Base-by-base conservation (phyloP, 2,329 filamentous ascomycete species). In the Penicillium concentricum region DNA sequence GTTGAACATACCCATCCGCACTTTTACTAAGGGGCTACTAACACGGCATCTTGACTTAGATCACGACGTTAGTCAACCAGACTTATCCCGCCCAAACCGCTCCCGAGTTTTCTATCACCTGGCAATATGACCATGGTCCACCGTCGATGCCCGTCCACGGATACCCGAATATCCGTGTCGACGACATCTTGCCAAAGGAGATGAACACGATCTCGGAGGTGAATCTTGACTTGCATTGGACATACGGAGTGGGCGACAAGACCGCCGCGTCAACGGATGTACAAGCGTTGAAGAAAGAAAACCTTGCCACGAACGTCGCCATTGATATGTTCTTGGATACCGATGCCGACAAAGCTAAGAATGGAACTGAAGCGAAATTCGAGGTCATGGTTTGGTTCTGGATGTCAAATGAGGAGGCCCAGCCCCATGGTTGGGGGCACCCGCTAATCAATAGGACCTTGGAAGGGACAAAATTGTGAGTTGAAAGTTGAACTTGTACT, bases 341-440 rank as follows among this genome's bases (percentile, higher is more conserved):
- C 26, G 75, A 82, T 65, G 66, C 75, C 52, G 63, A 60, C 0
- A 75, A 67, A 0, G 72, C 83, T 0, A 57, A 67, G 42, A 68
- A 79, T 67, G 79, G 75, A 41, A 67, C 67, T 2, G 22, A 61
- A 7, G 71, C 76, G 32, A 62, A 64, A 20, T 81, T 78, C 70
- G 83, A 85, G 72, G 74, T 85, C 70, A 84, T 84, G 81, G 76
- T 85, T 35, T 84, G 81, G 81, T 78, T 85, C 58, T 81, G 76
- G 3, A 70, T 72, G 4, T 78, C 79, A 45, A 82, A 82, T 2
- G 16, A 68, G 2, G 70, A 77, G 2, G 77, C 81, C 0, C 76
- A 82, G 58, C 79, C 81, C 26, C 76, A 84, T 58, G 82, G 82
- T 41, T 66, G 61, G 73, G 73, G 10, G 51, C 74, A 73, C 7